Conservation (phyloP, 768 basidiomycete species). For the Leucogyrophana mollusca region DNA sequence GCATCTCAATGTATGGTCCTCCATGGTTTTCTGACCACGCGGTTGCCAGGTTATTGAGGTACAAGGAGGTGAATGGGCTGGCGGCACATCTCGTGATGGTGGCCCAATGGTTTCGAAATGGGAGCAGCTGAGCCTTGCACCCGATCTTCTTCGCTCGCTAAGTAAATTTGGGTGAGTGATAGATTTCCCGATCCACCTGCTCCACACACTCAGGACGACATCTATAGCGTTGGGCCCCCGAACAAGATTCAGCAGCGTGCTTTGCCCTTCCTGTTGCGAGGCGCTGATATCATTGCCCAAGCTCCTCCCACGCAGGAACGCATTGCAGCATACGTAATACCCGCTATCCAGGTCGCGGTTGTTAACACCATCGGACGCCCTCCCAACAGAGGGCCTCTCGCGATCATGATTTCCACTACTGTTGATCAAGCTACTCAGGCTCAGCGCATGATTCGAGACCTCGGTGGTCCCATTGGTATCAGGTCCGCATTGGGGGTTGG, state of each 20-base stretch:
- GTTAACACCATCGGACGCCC: slow-evolving; percentile 55
- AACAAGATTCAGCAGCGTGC: slow-evolving; percentile 99
- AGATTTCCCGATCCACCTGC: slow-evolving; percentile 1
- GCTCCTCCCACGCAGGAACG: slow-evolving; percentile 98
- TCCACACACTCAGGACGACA: slow-evolving; percentile 14
- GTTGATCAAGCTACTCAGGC: slow-evolving; percentile 99
- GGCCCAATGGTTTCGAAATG: slow-evolving; percentile 91
- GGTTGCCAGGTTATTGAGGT: slow-evolving; percentile 50
- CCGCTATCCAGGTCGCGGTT: slow-evolving; percentile 81
- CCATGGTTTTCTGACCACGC: slow-evolving; percentile 13
- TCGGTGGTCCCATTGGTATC: slow-evolving; percentile 92
- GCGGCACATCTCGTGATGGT: slow-evolving; percentile 58
- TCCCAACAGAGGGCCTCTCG: slow-evolving; percentile 72
- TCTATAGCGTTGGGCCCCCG: slow-evolving; percentile 84
- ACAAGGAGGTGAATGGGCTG: slow-evolving; percentile 54
- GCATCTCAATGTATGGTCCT: slow-evolving; percentile 24
- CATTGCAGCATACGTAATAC: slow-evolving; percentile 96
- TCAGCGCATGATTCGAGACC: slow-evolving; percentile 90
- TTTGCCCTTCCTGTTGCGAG: slow-evolving; percentile 89
- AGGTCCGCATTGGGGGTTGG: slow-evolving; percentile 88
- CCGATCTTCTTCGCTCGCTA: slow-evolving; percentile 85
- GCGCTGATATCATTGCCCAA: slow-evolving; percentile 97
- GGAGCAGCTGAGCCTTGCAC: slow-evolving; percentile 86
- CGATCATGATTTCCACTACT: slow-evolving; percentile 94
- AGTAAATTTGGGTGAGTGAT: slow-evolving; percentile 86